phyloP scores from a whole-genome alignment of 1,284 basidiomycete genomes.

The Acaromyces ingoldii region DNA sequence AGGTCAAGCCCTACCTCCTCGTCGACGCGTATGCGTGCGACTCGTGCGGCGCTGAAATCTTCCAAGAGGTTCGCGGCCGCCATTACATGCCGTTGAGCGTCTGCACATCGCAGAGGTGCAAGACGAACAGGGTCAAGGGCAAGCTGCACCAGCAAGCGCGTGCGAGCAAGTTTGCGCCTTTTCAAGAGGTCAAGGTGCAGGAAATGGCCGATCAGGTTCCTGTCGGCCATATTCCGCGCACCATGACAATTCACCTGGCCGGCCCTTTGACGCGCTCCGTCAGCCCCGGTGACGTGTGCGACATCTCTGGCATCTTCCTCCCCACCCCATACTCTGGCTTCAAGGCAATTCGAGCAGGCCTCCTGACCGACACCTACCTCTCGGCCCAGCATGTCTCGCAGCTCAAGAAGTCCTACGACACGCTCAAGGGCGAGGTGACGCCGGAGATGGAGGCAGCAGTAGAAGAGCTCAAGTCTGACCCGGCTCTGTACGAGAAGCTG shows the following conservation, averaged over 20 bases:
- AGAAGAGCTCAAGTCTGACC: slow-evolving; percentile 67
- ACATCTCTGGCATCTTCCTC: slow-evolving; percentile 81
- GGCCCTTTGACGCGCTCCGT: slow-evolving; percentile 83
- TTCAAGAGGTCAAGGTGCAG: slow-evolving; percentile 98
- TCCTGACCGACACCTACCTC: slow-evolving; percentile 94
- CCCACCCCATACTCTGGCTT: slow-evolving; percentile 85
- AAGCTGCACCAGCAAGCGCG: slow-evolving; percentile 97
- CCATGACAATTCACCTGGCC: slow-evolving; percentile 92
- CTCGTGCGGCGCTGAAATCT: slow-evolving; percentile 94
- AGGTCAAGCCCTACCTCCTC: slow-evolving; percentile 93
- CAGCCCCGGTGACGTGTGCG: slow-evolving; percentile 93
- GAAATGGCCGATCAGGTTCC: slow-evolving; percentile 99
- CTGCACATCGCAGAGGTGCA: slow-evolving; percentile 67
- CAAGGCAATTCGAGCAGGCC: slow-evolving; percentile 83
- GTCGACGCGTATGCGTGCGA: slow-evolving; percentile 99
- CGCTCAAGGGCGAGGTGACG: slow-evolving; percentile 73
- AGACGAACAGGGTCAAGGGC: slow-evolving; percentile 79
- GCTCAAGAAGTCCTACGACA: slow-evolving; percentile 93
- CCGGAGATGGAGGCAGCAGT: slow-evolving; percentile 74
- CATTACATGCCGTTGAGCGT: slow-evolving; percentile 82
- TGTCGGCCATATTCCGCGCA: slow-evolving; percentile 95
- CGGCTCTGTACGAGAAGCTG: slow-evolving; percentile 73
- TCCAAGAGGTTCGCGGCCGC: slow-evolving; percentile 93
- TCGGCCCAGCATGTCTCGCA: slow-evolving; percentile 87
- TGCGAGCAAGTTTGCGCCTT: slow-evolving; percentile 92